These are phyloP conservation scores for Larix kaempferi DNA, from an alignment of 75 land plant genomes.

Conservation along the genomic window DNA sequence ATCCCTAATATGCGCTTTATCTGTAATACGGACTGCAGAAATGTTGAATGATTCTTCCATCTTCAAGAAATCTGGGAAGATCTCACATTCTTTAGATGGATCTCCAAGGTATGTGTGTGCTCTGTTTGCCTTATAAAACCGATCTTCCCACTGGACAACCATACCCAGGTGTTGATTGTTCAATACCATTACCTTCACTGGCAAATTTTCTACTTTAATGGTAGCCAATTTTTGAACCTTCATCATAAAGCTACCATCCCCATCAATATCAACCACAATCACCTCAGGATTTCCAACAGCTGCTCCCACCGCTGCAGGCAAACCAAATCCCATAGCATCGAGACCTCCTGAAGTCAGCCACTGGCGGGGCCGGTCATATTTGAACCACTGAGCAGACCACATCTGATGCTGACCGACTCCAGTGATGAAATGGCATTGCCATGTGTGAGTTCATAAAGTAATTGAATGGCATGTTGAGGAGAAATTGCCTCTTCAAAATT, in stretches of 20 bases:
- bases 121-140: constrained; percentile 69
- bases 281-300: constrained; percentile 69
- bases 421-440: constrained; percentile 74
- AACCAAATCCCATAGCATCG: constrained; percentile 95
- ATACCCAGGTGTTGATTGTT: constrained; percentile 95
- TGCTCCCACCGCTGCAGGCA: constrained; percentile 93
- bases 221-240: constrained; percentile 91
- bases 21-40: constrained; percentile 29
- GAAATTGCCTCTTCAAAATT: constrained; percentile 73
- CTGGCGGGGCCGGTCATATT: constrained; percentile 72
- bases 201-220: constrained; percentile 69
- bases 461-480: constrained; percentile 85
- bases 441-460: constrained; percentile 67
- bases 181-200: constrained; percentile 82
- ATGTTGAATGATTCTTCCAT: constrained; percentile 42
- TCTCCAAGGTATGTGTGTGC: constrained; percentile 54
- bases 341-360: constrained; percentile 92
- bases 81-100: constrained; percentile 26
- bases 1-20: constrained; percentile 22
- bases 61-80: constrained; percentile 42
- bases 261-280: constrained; percentile 84
- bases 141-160: constrained; percentile 95
- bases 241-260: constrained; percentile 94
- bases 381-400: constrained; percentile 97
- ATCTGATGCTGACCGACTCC: constrained; percentile 98